Percentiles rank a stretch among this genome's conserved stretches.
Evolutionary conservation across 2,329 filamentous ascomycete species (phyloP).

Genomic region (Alternaria gaisen): DNA sequence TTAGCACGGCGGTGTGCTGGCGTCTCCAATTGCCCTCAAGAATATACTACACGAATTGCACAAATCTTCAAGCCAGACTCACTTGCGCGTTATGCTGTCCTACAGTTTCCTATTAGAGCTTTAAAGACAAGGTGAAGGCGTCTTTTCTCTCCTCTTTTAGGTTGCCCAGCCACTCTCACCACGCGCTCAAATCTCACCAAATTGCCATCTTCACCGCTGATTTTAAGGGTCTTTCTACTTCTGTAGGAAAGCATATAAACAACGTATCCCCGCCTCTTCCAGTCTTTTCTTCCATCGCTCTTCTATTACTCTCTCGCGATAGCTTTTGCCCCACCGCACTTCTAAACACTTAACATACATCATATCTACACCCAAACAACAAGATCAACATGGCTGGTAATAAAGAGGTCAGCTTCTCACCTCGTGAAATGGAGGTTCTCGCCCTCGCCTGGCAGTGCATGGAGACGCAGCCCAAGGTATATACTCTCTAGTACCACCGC

Average conservation of each 20-base stretch:
- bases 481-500: neutral
- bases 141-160: slow-evolving; percentile 8
- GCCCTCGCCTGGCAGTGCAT: slow-evolving; percentile 49
- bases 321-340: neutral
- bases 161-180: slow-evolving; percentile 17
- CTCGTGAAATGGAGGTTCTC: slow-evolving; percentile 43
- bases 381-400: slow-evolving; percentile 21
- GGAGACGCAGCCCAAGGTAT: slow-evolving; percentile 44
- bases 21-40: neutral
- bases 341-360: neutral
- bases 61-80: neutral
- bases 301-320: slow-evolving; percentile 1
- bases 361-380: neutral
- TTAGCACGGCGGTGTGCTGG: slow-evolving; percentile 47
- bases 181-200: neutral
- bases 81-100: neutral
- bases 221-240: neutral
- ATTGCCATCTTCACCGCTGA: slow-evolving; percentile 11
- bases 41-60: neutral
- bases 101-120: neutral
- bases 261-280: neutral
- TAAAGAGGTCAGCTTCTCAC: slow-evolving; percentile 21
- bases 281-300: neutral
- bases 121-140: slow-evolving; percentile 9
- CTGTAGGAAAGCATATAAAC: slow-evolving; percentile 1